Conservation (phyloP, 352 stramenopile genomes). For the Phytophthora pisi region DNA sequence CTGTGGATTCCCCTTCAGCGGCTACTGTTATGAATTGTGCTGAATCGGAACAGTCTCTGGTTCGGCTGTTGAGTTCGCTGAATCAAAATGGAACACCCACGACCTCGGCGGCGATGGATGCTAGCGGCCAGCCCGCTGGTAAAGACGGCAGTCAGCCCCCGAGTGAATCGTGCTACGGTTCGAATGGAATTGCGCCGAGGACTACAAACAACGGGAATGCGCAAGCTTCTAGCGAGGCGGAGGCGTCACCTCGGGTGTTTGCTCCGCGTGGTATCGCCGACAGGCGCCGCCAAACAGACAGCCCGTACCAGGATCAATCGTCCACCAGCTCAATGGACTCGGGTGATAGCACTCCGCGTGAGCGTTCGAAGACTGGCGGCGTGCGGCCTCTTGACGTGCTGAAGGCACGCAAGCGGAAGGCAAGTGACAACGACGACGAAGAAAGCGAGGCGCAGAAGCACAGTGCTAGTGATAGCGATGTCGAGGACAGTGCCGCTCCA, state of each 20-base stretch:
- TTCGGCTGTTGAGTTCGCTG: slow-evolving; percentile 62
- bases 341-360: slow-evolving; percentile 10
- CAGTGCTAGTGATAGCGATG: slow-evolving; percentile 14
- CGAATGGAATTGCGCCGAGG: slow-evolving; percentile 24
- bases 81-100: slow-evolving; percentile 46
- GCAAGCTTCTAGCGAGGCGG: slow-evolving; percentile 15
- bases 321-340: slow-evolving; percentile 27
- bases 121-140: slow-evolving; percentile 11
- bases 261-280: slow-evolving; percentile 13
- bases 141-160: slow-evolving; percentile 12
- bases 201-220: slow-evolving; percentile 8
- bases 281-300: slow-evolving; percentile 9
- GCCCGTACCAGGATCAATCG: slow-evolving; percentile 24
- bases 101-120: slow-evolving; percentile 26
- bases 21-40: slow-evolving; percentile 65
- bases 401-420: slow-evolving; percentile 18
- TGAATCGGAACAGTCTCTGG: slow-evolving; percentile 75
- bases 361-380: slow-evolving; percentile 2
- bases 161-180: slow-evolving; percentile 2
- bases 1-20: slow-evolving; percentile 53
- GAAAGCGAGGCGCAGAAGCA: slow-evolving; percentile 15
- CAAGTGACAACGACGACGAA: slow-evolving; percentile 18
- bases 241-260: slow-evolving; percentile 3
- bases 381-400: slow-evolving; percentile 3
- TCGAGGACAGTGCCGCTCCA: slow-evolving; percentile 3